Conservation (phyloP, 176 grass and related monocot species). For the Panicum miliaceum region DNA sequence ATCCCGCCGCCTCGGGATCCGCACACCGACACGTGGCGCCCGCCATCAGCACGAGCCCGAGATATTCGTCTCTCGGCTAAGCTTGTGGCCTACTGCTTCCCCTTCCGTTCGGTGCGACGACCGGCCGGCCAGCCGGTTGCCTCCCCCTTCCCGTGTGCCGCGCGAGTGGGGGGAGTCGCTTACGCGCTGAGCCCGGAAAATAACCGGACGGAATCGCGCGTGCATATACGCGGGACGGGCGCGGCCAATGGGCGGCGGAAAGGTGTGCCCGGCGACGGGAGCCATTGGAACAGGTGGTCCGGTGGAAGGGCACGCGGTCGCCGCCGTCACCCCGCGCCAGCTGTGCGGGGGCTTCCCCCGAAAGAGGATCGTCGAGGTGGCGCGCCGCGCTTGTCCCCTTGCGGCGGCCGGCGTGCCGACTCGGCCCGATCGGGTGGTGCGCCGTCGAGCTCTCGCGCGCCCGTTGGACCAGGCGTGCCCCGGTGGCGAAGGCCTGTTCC, state of each 20-base stretch:
- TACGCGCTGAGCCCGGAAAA: background rate
- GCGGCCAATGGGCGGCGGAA: constrained; percentile 40
- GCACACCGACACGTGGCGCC: constrained; percentile 38
- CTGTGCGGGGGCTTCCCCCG: constrained; percentile 41
- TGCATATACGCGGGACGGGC: background rate
- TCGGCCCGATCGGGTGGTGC: background rate
- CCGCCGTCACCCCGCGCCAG: constrained; percentile 44
- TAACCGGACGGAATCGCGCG: background rate
- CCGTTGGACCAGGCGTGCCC: background rate
- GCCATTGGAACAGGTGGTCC: constrained; percentile 40
- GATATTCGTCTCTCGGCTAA: background rate
- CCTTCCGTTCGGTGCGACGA: background rate
- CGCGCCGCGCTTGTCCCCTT: constrained; percentile 47
- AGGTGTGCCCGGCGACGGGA: constrained; percentile 24
- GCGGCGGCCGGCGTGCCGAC: background rate
- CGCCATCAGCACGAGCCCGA: background rate
- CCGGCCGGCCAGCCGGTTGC: background rate
- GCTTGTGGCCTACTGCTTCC: background rate
- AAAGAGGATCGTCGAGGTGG: constrained; percentile 51
- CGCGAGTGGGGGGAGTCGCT: background rate
- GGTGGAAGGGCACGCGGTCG: constrained; percentile 20
- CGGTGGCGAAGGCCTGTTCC: background rate
- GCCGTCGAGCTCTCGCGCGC: too few relatives aligned
- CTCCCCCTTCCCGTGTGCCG: background rate
- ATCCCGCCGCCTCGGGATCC: constrained; percentile 46